Evolutionary conservation across 2,329 filamentous ascomycete species (phyloP), one percentile per base, ranked within the genome.

Genomic region (Fusarium falciforme): DNA sequence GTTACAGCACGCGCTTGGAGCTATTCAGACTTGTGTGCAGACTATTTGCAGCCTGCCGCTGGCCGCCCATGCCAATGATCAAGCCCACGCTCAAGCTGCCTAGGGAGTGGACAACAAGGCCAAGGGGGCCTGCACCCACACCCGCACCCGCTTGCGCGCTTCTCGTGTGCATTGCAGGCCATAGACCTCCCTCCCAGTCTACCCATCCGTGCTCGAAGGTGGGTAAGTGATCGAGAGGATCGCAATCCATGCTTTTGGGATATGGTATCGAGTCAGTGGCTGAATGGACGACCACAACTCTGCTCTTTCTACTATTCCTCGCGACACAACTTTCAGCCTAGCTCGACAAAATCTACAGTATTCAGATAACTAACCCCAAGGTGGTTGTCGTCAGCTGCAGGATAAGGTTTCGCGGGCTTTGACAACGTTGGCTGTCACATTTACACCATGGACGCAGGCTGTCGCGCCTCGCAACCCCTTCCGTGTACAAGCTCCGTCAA

Each of bases 381-480:
- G 44, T 25, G 40, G 47, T 36, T 38, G 12, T 12, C 27, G 60
- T 44, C 54, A 64, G 36, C 58, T 54, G 29, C 47, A 27, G 57
- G 44, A 49, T 59, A 59, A 66, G 35, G 66, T 67, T 67, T 71
- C 29, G 9, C 40, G 64, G 52, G 61, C 54, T 31, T 58, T 38
- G 52, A 59, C 35, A 52, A 59, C 49, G 25, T 55, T 27, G 42
- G 38, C 60, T 71, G 52, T 64, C 68, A 66, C 61, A 62, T 64
- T 44, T 66, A 59, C 49, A 55, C 36, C 44, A 55, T 36, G 35
- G 35, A 36, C 61, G 61, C 33, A n/a, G 60, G 31, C 52, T 70
- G 49, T 55, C 71, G 52, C 66, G 66, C 72, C 66, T 54, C 42
- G 49, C 63, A 74, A 67, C 63, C 71, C 31, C 29, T 73, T 71